These are phyloP conservation scores for Cucurbita moschata DNA, from an alignment of 306 rosid genomes.

Conservation along the genomic window DNA sequence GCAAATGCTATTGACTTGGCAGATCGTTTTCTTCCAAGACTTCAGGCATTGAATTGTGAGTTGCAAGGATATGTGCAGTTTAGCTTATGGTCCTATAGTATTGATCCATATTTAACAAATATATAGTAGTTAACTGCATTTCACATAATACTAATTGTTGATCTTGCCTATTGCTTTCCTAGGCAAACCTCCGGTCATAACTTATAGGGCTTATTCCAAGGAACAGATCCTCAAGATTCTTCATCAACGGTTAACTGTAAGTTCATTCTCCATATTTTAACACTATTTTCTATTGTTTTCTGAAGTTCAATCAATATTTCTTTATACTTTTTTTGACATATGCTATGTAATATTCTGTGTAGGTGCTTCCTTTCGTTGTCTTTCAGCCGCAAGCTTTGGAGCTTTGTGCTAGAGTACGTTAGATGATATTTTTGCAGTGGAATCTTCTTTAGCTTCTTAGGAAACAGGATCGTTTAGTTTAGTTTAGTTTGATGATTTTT, in stretches of 20 bases:
- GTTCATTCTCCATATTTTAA: conserved; percentile 10
- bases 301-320: neutral
- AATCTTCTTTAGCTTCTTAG: neutral
- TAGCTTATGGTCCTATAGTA: neutral
- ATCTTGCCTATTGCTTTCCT: neutral
- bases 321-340: neutral
- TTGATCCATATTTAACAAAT: neutral
- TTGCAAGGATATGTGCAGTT: neutral
- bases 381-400: conserved; percentile 75
- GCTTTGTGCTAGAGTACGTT: conserved; percentile 90
- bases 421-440: neutral
- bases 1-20: conserved; percentile 94
- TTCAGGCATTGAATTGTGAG: conserved; percentile 82
- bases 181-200: conserved; percentile 77
- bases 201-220: conserved; percentile 60
- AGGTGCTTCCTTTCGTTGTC: conserved; percentile 57
- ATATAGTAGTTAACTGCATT: neutral
- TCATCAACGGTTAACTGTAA: conserved; percentile 57
- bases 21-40: conserved; percentile 87
- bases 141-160: neutral
- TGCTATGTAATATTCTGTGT: neutral
- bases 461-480: neutral
- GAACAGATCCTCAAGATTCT: conserved; percentile 82
- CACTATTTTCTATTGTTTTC: neutral
- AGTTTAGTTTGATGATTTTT: neutral